Evolutionary conservation across 768 basidiomycete species (phyloP).

Genomic region (Cystofilobasidium bisporidii): DNA sequence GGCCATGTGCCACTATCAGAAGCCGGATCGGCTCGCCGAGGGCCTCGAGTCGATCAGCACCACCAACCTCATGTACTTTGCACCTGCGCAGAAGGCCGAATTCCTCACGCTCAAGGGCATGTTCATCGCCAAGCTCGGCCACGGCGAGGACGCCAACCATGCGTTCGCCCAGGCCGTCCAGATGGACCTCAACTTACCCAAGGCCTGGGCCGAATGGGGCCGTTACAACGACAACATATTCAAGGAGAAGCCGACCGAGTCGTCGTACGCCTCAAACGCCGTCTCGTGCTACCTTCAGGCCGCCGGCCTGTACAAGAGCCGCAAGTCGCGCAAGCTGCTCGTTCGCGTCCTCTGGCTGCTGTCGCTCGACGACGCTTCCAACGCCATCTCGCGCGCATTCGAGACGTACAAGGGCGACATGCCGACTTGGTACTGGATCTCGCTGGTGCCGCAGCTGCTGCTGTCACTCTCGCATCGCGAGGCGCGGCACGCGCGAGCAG

Average conservation of each 20-base stretch:
- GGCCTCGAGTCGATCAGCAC: slow-evolving; percentile 99
- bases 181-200: slow-evolving; percentile 85
- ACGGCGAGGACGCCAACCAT: slow-evolving; percentile 77
- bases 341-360: slow-evolving; percentile 92
- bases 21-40: slow-evolving; percentile 80
- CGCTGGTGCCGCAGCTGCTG: slow-evolving; percentile 86
- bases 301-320: slow-evolving; percentile 84
- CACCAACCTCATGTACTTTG: slow-evolving; percentile 98
- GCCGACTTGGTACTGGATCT: slow-evolving; percentile 98
- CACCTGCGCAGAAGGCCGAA: slow-evolving; percentile 85
- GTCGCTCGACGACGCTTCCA: slow-evolving; percentile 67
- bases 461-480: slow-evolving; percentile 82
- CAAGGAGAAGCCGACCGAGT: slow-evolving; percentile 67
- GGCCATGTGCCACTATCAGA: slow-evolving; percentile 95
- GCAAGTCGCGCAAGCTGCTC: slow-evolving; percentile 82
- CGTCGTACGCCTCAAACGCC: slow-evolving; percentile 72
- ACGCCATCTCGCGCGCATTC: slow-evolving; percentile 46
- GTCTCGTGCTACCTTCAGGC: slow-evolving; percentile 98
- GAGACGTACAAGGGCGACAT: slow-evolving; percentile 94
- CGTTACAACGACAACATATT: slow-evolving; percentile 86
- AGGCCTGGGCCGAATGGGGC: slow-evolving; percentile 99
- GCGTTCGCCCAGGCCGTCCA: slow-evolving; percentile 94
- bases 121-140: slow-evolving; percentile 82
- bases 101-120: slow-evolving; percentile 98
- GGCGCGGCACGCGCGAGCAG: slow-evolving; percentile 79